Evolutionary conservation across 805 yeast genomes (phyloP).

Genomic region (Myxozyma neglecta): DNA sequence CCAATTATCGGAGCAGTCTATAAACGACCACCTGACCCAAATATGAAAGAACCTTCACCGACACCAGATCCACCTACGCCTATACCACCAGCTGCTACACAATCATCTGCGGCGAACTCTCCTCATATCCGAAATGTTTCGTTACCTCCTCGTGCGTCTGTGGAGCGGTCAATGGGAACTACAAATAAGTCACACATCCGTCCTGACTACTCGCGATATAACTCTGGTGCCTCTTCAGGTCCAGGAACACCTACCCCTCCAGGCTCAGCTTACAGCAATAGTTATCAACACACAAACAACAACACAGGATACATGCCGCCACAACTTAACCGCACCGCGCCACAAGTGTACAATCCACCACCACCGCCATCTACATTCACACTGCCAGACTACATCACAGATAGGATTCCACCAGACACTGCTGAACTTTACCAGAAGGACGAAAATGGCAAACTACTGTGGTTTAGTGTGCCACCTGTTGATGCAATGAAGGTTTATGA

Average conservation of each 20-base stretch:
- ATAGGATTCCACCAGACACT: constrained; percentile 31
- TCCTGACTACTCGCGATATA: constrained; percentile 17
- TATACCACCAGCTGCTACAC: constrained; percentile 12
- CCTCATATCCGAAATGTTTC: constrained; percentile 22
- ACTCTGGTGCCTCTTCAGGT: constrained; percentile 14
- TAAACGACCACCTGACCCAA: constrained; percentile 66
- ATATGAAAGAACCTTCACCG: constrained; percentile 70
- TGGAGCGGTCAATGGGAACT: constrained; percentile 10
- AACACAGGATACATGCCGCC: constrained; percentile 9
- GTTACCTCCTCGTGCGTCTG: constrained; percentile 12
- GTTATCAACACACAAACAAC: neutral
- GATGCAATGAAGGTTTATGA: constrained; percentile 19
- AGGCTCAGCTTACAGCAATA: constrained; percentile 8
- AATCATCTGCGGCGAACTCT: constrained; percentile 27
- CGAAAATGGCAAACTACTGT: constrained; percentile 31
- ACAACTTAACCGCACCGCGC: constrained; percentile 9
- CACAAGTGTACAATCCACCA: constrained; percentile 36
- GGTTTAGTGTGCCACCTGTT: constrained; percentile 37
- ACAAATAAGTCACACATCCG: constrained; percentile 2
- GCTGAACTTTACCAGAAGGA: constrained; percentile 29
- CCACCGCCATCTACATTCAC: constrained; percentile 41
- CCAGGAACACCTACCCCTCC: constrained; percentile 20
- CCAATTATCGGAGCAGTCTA: constrained; percentile 94
- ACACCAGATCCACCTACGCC: constrained; percentile 39
- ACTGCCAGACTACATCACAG: constrained; percentile 37